phyloP scores from a whole-genome alignment of 352 stramenopile genomes.

The Pythium oligandrum region DNA sequence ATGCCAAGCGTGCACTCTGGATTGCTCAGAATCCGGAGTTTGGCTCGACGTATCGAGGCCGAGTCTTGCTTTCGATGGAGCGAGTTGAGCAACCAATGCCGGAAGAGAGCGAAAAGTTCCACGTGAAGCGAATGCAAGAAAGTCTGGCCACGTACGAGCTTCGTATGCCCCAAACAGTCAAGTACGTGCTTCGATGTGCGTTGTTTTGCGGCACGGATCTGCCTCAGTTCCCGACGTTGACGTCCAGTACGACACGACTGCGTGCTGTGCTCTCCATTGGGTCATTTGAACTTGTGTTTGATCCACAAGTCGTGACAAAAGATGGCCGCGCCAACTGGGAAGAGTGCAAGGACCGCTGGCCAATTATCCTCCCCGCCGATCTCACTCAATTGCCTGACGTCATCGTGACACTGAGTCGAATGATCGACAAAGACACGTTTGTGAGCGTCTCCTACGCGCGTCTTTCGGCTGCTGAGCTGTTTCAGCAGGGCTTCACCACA shows the following conservation, averaged over 20 bases:
- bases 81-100: constrained; percentile 32
- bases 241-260: constrained; percentile 24
- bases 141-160: constrained; percentile 10
- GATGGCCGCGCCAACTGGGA: constrained; percentile 47
- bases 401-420: constrained; percentile 57
- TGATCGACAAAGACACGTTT: constrained; percentile 54
- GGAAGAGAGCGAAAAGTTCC: constrained; percentile 56
- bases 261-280: constrained; percentile 49
- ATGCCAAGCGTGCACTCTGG: constrained; percentile 41
- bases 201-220: constrained; percentile 59
- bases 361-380: constrained; percentile 54
- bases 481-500: constrained; percentile 33
- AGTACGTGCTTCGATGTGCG: constrained; percentile 59
- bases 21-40: constrained; percentile 61
- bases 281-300: constrained; percentile 39
- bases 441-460: constrained; percentile 55
- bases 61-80: constrained; percentile 75
- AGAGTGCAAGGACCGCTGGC: constrained; percentile 37
- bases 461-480: constrained; percentile 31
- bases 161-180: constrained; percentile 39
- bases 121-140: constrained; percentile 41
- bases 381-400: constrained; percentile 66
- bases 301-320: constrained; percentile 39
- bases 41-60: constrained; percentile 77
- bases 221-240: constrained; percentile 18